Base-by-base conservation (phyloP, 345 rosid species). In the Balakata baccata region DNA sequence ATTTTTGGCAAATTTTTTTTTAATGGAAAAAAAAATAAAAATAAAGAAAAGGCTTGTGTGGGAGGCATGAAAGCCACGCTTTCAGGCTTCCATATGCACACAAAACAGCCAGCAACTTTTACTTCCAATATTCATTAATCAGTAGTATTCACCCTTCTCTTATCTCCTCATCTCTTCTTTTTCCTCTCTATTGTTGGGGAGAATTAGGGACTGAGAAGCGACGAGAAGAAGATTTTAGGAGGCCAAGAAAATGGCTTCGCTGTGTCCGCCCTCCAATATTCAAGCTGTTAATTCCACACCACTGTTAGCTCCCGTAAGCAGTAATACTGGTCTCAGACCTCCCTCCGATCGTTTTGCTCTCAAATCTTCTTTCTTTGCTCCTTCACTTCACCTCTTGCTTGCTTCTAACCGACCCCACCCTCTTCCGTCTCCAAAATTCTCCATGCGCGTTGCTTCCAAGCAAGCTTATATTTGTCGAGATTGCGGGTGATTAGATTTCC, bases 381-480 rank as follows among this genome's bases (percentile, higher is more conserved):
- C 84, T 8, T 85, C 90, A n/a, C 80, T 87, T 25, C 82, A 80
- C 37, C 81, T 77, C 67, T 76, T 85, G 70, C 63, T 86, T 73
- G 73, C 84, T 74, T 73, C 87, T 71, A n/a, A 37, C 18, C 56
- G 34, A 6, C 80, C 16, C 22, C 62, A 57, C 23, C 74, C 80
- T 71, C 69, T 65, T 56, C 68, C 83, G 37, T 77, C 84, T 65
- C 86, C 92, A 14, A 89, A 74, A 67, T 76, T 86, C 82, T 84
- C 89, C 87, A 89, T 90, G 95, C 97, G 97, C 70, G 85, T 82
- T 49, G 86, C 94, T 74, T 85, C 97, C 78, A 90, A 90, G 78
- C 90, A 92, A 84, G 84, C 97, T 51, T 92, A 90, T 74, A 92
- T 94, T 39, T 94, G 97, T 79, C 92, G 97, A 18, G 97, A 94